Base-by-base conservation (phyloP, 176 grass and related monocot species). In the Triticum monococcum region DNA sequence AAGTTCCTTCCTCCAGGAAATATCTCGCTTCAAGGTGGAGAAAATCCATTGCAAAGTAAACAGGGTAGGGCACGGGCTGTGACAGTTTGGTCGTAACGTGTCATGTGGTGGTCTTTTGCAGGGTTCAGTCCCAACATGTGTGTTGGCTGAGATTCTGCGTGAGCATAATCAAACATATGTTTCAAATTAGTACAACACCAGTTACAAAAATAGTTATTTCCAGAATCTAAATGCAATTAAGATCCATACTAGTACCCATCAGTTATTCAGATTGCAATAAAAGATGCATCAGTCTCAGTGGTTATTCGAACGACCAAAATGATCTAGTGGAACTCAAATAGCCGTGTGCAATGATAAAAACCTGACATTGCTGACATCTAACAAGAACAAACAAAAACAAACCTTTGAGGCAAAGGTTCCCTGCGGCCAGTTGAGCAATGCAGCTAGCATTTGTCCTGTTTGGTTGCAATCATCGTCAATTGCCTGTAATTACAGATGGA, bases 401-500 rank as follows among this genome's bases (percentile, higher is more conserved):
- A 98, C 97, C 92, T 94, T 96, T 8, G 94, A 98, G 35, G 90
- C 97, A 79, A 98, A 98, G 14, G 97, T 98, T 85, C 92, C 97
- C 86, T 98, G 93, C 12, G 92, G 87, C 94, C 93, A 96, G 75
- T 91, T 91, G 56, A 98, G 97, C 78, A 96, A 64, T 64, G 93
- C 90, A 92, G 88, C 94, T 40, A 98, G 80, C 94, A 96, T 98
- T 83, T 98, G 94, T 67, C 97, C 97, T 63, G 94, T 96, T 89
- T 96, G 97, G 71, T 98, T 98, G 91, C 97, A 98, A 59, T 96
- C 97, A 28, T 96, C 94, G 80, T 98, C 92, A 92, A 98, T 98
- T 25, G 97, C 97, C 94, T 98, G 90, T 62, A 63, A 52, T 30
- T 61, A 61, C 11, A 35, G 2, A 41, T 46, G 57, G 24, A 69